Evolutionary conservation across 2,329 filamentous ascomycete genomes (phyloP).

Genomic region (Colletotrichum trifolii): DNA sequence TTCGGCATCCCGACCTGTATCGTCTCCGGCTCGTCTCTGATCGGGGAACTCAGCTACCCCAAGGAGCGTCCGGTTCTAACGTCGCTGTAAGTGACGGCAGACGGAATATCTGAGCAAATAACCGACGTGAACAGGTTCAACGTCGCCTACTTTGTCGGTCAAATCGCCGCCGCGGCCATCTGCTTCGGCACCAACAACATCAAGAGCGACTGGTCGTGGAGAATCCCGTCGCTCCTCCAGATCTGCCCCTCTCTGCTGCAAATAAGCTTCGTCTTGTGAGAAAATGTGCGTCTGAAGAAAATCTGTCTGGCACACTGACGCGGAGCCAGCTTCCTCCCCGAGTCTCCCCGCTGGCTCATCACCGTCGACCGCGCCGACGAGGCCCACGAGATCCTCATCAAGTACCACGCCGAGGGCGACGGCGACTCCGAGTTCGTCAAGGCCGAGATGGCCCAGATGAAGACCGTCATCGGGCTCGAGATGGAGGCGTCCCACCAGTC

Average conservation of each 20-base stretch:
- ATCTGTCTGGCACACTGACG: neutral
- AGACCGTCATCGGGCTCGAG: constrained; percentile 65
- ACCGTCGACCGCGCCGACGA: constrained; percentile 46
- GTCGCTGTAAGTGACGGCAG: constrained; percentile 50
- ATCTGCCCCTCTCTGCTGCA: constrained; percentile 55
- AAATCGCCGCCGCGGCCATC: constrained; percentile 60
- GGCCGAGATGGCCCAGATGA: constrained; percentile 71
- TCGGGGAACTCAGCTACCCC: constrained; percentile 69
- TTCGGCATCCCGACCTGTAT: constrained; percentile 71
- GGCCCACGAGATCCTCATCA: constrained; percentile 46
- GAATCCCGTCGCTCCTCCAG: constrained; percentile 60
- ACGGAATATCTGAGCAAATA: neutral
- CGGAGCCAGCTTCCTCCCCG: constrained; percentile 41
- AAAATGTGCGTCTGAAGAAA: no score
- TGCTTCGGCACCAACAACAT: constrained; percentile 60
- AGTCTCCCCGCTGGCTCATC: constrained; percentile 49
- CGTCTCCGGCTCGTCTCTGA: constrained; percentile 67
- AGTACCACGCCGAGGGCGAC: constrained; percentile 65
- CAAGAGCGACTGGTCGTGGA: constrained; percentile 52
- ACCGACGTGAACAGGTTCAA: constrained; percentile 56
- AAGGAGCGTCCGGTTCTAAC: constrained; percentile 70
- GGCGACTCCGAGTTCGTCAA: constrained; percentile 61
- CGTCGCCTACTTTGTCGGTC: constrained; percentile 64
- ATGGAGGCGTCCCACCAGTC: constrained; percentile 62
- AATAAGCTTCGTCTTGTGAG: constrained; percentile 54